Conservation (phyloP, 805 yeast genomes). For the Saccharomycopsis babjevae region DNA sequence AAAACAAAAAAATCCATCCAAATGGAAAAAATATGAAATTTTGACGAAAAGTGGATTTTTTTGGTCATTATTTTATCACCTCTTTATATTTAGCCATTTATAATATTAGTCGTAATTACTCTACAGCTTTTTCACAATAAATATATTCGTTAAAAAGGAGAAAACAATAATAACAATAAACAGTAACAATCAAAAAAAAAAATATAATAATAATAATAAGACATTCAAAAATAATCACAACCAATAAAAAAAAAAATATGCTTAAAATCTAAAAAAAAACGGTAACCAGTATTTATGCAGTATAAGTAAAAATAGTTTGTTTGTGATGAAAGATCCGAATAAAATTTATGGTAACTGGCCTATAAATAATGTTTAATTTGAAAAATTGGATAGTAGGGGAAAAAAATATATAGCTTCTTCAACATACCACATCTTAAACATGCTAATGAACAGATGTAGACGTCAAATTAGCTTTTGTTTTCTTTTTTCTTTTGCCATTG, state of each 20-base stretch:
- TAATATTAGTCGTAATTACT: too few species aligned
- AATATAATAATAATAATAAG: background rate
- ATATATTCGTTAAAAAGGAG: background rate
- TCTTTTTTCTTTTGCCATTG: constrained; percentile 13
- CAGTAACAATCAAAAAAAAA: background rate
- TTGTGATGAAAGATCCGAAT: background rate
- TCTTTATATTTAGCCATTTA: too few species aligned
- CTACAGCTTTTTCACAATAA: background rate
- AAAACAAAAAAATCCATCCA: too few species aligned
- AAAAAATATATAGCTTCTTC: background rate
- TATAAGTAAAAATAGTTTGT: background rate
- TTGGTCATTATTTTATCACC: too few species aligned
- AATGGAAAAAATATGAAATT: too few species aligned
- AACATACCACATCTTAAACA: background rate
- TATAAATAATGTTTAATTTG: too few species aligned
- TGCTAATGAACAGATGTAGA: background rate
- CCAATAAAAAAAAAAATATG: background rate
- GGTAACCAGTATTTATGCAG: background rate
- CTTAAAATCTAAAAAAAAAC: background rate
- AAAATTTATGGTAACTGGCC: background rate
- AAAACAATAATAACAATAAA: background rate
- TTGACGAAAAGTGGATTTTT: too few species aligned
- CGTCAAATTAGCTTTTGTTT: background rate
- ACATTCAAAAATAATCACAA: background rate
- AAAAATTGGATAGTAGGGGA: background rate